Evolutionary conservation across 2,329 filamentous ascomycete species (phyloP), one percentile per base, ranked within the genome.

Genomic region (Immersiporthe knoxdaviesiana): DNA sequence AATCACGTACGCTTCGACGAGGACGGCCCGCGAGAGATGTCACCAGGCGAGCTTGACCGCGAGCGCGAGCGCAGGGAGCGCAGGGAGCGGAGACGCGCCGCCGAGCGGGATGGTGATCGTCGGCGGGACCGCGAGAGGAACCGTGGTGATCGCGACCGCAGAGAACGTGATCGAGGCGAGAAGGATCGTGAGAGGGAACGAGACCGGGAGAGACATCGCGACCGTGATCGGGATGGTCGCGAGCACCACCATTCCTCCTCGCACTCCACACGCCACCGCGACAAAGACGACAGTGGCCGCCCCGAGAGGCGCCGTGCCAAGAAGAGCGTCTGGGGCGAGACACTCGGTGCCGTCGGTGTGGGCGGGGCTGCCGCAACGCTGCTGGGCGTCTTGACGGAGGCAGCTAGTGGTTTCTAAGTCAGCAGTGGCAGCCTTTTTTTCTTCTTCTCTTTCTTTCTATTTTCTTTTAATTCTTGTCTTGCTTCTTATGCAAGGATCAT

Each of bases 351-450:
- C 0, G 88, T 87, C 6, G 85, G 88, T 1, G 85, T 90, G 39
- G 88, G 88, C 4, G 86, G 88, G 12, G 87, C 87, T 0, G 87
- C 88, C 0, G 87, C 84, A 2, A 88, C 86, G 66, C 76, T 90
- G 70, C 74, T 90, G 60, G 84, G 84, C 66, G 86, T 89, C 1
- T 77, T 90, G 41, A 83, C 85, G 4, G 87, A 90, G 75, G 87
- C 87, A 35, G 87, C 86, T 8, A 73, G 74, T 7, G 75, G 70
- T 50, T 72, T 75, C 59, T 80, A 41, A 50, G 61, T 69, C 18
- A 32, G 27, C 12, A 12, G 4, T 30, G 18, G 58, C 8, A 30
- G 10, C 5, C 3, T 11, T 37, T 27, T 35, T 32, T 47, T 21
- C 11, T 50, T 16, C 52, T 54, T 41, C 7, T 54, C 16, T 37